A percentile compares a stretch with the other conserved stretches of the same genome.
These are phyloP conservation scores for Pythium phragmitis DNA, from an alignment of 352 stramenopile genomes.

Conservation along the genomic window DNA sequence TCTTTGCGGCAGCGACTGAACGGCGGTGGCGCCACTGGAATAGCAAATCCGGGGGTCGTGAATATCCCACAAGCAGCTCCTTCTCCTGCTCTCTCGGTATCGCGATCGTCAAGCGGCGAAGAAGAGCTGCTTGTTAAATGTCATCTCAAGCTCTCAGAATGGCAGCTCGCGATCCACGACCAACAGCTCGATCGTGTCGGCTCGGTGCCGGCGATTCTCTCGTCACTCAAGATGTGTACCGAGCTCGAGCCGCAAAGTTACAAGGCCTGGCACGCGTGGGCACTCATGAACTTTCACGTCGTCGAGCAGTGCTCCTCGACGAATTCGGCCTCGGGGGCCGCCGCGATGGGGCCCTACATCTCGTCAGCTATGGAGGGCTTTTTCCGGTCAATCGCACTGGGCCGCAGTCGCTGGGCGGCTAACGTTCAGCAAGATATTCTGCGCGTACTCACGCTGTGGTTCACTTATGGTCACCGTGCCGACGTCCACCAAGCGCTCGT, in stretches of 20 bases:
- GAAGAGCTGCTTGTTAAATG: slow-evolving; percentile 81
- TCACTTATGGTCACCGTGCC: slow-evolving; percentile 94
- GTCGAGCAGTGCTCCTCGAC: slow-evolving; percentile 87
- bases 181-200: slow-evolving; percentile 68
- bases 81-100: slow-evolving; percentile 29
- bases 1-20: slow-evolving; percentile 31
- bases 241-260: slow-evolving; percentile 91
- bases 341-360: slow-evolving; percentile 69
- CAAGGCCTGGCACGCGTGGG: slow-evolving; percentile 98
- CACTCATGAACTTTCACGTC: slow-evolving; percentile 96
- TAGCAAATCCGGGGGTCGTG: background rate
- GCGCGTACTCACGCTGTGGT: slow-evolving; percentile 98
- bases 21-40: background rate
- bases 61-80: slow-evolving; percentile 23
- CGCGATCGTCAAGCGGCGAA: slow-evolving; percentile 28
- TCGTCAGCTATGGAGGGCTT: slow-evolving; percentile 97
- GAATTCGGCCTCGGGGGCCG: slow-evolving; percentile 44
- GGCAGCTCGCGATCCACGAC: slow-evolving; percentile 80
- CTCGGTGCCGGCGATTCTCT: slow-evolving; percentile 74
- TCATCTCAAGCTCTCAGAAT: slow-evolving; percentile 81
- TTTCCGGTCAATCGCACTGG: slow-evolving; percentile 96
- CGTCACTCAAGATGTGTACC: slow-evolving; percentile 78
- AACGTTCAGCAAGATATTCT: slow-evolving; percentile 95
- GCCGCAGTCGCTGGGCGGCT: slow-evolving; percentile 90
- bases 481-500: slow-evolving; percentile 87